phyloP scores from a whole-genome alignment of 2,329 filamentous ascomycete genomes.

The Cladophialophora immunda region DNA sequence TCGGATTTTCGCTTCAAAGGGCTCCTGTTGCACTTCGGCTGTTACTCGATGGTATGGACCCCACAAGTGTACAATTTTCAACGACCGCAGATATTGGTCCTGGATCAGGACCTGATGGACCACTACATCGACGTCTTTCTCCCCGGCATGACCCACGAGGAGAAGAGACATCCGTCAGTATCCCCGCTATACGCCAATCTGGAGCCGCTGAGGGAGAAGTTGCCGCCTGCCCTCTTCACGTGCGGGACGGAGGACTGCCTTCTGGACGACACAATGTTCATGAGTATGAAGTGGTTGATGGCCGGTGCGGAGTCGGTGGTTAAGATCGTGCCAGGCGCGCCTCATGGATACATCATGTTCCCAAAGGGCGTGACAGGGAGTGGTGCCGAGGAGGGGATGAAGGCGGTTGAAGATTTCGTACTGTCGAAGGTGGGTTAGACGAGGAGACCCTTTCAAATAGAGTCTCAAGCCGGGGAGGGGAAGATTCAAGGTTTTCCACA shows the following conservation, averaged over 20 bases:
- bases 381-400: conserved; percentile 37
- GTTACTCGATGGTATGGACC: conserved; percentile 57
- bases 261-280: conserved; percentile 61
- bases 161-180: conserved; percentile 56
- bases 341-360: conserved; percentile 57
- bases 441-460: conserved; percentile 59
- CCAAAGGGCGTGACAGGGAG: conserved; percentile 35
- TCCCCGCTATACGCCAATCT: conserved; percentile 63
- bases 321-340: conserved; percentile 62
- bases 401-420: conserved; percentile 36
- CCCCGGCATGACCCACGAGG: conserved; percentile 52
- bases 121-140: conserved; percentile 58
- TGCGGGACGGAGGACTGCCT: conserved; percentile 64
- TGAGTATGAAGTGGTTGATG: conserved; percentile 64
- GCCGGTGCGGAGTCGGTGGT: conserved; percentile 60
- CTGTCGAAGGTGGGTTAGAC: conserved; percentile 26
- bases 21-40: conserved; percentile 63
- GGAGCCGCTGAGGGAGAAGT: conserved; percentile 41
- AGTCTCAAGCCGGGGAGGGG: conserved; percentile 54
- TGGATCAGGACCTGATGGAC: conserved; percentile 57
- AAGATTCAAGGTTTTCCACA: not conserved
- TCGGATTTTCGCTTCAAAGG: conserved; percentile 56
- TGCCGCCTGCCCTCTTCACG: conserved; percentile 65
- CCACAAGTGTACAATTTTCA: conserved; percentile 55
- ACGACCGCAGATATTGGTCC: conserved; percentile 49